Percentiles rank a stretch among this genome's conserved stretches.
Evolutionary conservation across 1,284 basidiomycete genomes (phyloP).

Genomic region (Naganishia albida): DNA sequence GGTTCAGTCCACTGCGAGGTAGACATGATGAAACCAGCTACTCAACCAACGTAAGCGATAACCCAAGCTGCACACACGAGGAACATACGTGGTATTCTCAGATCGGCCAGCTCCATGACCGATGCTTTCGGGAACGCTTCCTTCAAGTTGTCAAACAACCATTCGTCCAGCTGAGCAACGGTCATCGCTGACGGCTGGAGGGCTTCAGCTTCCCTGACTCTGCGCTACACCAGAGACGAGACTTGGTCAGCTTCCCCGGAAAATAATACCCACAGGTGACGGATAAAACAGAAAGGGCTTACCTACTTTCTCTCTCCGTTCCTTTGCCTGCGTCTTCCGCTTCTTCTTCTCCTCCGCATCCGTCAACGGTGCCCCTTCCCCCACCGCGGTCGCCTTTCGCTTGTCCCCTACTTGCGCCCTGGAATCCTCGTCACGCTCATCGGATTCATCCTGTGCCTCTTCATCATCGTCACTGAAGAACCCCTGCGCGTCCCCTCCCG

Average conservation of each 20-base stretch:
- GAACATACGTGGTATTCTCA: slow-evolving; percentile 41
- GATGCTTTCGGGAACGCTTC: slow-evolving; percentile 41
- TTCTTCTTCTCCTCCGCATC: slow-evolving; percentile 39
- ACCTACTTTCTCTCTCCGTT: slow-evolving; percentile 31
- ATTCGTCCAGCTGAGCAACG: slow-evolving; percentile 26
- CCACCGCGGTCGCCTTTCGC: slow-evolving; percentile 25
- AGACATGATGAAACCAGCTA: slow-evolving; percentile 28
- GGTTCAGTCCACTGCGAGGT: slow-evolving; percentile 20
- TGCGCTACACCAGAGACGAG: slow-evolving; percentile 8
- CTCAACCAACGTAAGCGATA: too few species aligned
- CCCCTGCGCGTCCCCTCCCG: slow-evolving; percentile 31
- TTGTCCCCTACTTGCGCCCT: slow-evolving; percentile 30
- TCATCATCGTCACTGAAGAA: slow-evolving; percentile 32
- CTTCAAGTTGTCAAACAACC: slow-evolving; percentile 28
- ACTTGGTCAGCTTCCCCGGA: not conserved
- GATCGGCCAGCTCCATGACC: slow-evolving; percentile 50
- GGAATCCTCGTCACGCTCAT: slow-evolving; percentile 24
- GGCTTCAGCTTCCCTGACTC: slow-evolving; percentile 29
- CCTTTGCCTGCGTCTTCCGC: slow-evolving; percentile 37
- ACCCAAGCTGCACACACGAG: too few species aligned
- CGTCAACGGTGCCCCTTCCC: slow-evolving; percentile 9
- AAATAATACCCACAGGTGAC: not conserved
- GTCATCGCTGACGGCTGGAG: slow-evolving; percentile 28
- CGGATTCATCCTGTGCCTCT: slow-evolving; percentile 8
- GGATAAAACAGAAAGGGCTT: slow-evolving; percentile 1